A percentile compares a stretch with the other conserved stretches of the same genome.
Conservation (phyloP, 768 basidiomycete species). For the Tubosaeta brunneosetosa region DNA sequence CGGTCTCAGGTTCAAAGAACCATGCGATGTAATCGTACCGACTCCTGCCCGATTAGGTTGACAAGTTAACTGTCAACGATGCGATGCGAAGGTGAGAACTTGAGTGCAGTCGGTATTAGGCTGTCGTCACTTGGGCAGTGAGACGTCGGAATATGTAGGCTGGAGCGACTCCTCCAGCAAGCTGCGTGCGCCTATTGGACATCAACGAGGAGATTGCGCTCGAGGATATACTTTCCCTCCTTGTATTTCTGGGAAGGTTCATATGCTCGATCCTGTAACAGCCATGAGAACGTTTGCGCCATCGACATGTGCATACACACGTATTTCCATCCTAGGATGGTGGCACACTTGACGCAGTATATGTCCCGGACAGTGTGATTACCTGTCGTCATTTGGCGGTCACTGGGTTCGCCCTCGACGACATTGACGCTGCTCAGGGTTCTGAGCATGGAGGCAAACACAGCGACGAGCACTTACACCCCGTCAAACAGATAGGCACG, state of each 20-base stretch:
- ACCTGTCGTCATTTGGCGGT: conserved; percentile 95
- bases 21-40: not conserved
- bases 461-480: conserved; percentile 58
- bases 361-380: conserved; percentile 96
- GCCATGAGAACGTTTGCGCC: conserved; percentile 1
- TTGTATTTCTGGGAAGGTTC: conserved; percentile 94
- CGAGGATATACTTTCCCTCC: conserved; percentile 97
- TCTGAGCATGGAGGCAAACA: conserved; percentile 10
- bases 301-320: conserved; percentile 36
- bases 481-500: conserved; percentile 90
- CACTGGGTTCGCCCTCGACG: conserved; percentile 81
- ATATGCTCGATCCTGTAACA: conserved; percentile 81
- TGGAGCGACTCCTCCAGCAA: conserved; percentile 3
- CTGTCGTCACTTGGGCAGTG: conserved; percentile 14
- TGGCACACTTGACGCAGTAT: conserved; percentile 85
- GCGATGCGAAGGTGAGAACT: conserved; percentile 12
- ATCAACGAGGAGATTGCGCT: conserved; percentile 84
- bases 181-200: conserved; percentile 55
- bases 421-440: conserved; percentile 72
- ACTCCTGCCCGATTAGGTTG: conserved; percentile 23
- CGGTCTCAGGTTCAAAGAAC: conserved; percentile 6
- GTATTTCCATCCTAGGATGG: conserved; percentile 96
- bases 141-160: conserved; percentile 6
- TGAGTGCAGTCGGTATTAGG: conserved; percentile 8
- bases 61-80: conserved; percentile 18